Evolutionary conservation across 2,329 filamentous ascomycete species (phyloP).

Genomic region (Fusarium bactridioides): DNA sequence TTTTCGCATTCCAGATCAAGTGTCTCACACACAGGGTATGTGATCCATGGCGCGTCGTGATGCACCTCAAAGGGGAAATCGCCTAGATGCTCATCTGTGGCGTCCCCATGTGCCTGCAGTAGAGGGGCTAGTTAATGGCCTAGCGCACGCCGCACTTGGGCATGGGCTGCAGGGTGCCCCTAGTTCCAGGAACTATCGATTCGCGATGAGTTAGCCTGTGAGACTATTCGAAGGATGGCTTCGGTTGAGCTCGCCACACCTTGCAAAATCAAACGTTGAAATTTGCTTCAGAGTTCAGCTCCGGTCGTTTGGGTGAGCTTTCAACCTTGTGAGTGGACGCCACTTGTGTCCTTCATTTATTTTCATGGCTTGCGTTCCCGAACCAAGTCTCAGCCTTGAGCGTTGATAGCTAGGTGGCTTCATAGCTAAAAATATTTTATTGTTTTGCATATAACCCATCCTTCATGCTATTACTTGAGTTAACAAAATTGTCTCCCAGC

Average conservation of each 20-base stretch:
- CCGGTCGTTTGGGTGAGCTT: not conserved
- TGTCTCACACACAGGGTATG: constrained; percentile 9
- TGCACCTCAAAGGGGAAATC: constrained; percentile 16
- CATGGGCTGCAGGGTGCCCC: not conserved
- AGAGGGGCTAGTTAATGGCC: constrained; percentile 3
- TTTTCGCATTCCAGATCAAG: constrained; percentile 28
- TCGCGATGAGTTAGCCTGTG: constrained; percentile 5
- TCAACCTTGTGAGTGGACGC: constrained; percentile 17
- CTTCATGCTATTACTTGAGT: not conserved
- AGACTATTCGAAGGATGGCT: not conserved
- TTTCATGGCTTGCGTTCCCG: not conserved
- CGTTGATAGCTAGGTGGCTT: not conserved
- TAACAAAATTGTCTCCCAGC: not conserved
- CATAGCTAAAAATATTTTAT: not conserved
- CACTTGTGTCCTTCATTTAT: constrained; percentile 14
- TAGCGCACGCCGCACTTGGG: not conserved
- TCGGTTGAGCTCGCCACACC: constrained; percentile 21
- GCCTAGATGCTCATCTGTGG: constrained; percentile 10
- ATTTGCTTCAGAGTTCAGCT: constrained; percentile 17
- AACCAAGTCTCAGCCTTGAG: not conserved
- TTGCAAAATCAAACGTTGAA: not conserved
- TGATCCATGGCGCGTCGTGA: constrained; percentile 1
- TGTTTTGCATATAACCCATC: constrained; percentile 9
- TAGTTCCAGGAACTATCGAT: constrained; percentile 39
- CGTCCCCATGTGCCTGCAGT: constrained; percentile 31